These are phyloP conservation scores for Gastrolobium bilobum DNA, from an alignment of 306 rosid species.

Conservation along the genomic window DNA sequence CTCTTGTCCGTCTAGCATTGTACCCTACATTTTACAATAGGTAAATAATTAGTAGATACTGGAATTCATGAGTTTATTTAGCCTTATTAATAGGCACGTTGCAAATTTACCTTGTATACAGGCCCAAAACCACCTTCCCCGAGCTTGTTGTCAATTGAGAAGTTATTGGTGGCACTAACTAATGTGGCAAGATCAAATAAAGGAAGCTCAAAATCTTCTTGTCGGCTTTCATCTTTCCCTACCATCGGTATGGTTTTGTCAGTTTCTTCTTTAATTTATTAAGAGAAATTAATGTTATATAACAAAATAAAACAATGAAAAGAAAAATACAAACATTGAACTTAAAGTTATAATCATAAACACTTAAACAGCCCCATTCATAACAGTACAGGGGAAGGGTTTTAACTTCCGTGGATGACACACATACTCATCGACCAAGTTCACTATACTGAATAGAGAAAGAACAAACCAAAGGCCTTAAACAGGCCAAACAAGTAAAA, in stretches of 20 bases:
- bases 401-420: too few relatives aligned
- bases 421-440: too few relatives aligned
- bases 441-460: too few relatives aligned
- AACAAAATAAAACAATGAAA: background rate
- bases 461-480: background rate
- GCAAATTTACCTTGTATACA: constrained; percentile 56
- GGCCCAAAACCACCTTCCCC: constrained; percentile 76
- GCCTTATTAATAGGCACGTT: background rate
- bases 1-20: constrained; percentile 21
- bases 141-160: constrained; percentile 55
- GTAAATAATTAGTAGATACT: background rate
- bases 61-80: background rate
- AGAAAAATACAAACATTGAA: background rate
- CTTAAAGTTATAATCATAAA: background rate
- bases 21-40: background rate
- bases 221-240: background rate
- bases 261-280: background rate
- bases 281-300: background rate
- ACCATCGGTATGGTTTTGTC: too few relatives aligned
- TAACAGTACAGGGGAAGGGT: too few relatives aligned
- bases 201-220: constrained; percentile 60
- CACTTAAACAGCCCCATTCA: too few relatives aligned
- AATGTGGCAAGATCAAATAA: constrained; percentile 48
- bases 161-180: constrained; percentile 58
- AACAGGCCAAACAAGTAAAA: background rate